Base-by-base conservation (phyloP, 2,329 filamentous ascomycete genomes). In the Sporothrix curviconia region DNA sequence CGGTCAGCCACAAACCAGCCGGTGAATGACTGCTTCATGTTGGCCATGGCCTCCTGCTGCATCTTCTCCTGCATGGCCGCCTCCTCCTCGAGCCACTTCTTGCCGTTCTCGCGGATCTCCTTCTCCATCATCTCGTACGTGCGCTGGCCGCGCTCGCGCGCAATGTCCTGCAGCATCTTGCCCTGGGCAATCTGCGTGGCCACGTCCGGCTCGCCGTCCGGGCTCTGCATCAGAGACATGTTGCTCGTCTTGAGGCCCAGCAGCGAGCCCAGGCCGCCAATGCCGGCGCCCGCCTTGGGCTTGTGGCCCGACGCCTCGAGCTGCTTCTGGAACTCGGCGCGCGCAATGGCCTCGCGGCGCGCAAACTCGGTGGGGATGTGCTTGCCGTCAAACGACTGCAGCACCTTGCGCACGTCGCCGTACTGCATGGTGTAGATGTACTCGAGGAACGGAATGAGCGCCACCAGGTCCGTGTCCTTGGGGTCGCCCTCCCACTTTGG, bases 141-240 rank as follows among this genome's bases (percentile, higher is more conserved):
- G 71, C 87, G 86, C 74, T 92, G 89, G 34, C 94, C 94, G 51
- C 91, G 83, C 75, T 99, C 94, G 51, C 94, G 85, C 52, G 94
- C 91, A 71, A 95, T 86, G 69, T 99, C 94, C 73, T 92, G 91
- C 64, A 96, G 78, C 90, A 97, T 96, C 82, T 97, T 99, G 66
- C 92, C 94, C 72, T 96, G 86, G 2, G 88, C 85, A 61, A 94
- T 83, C 12, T 89, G 90, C 69, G 95, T 90, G 2, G 81, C 79
- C 1, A 88, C 80, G 64, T 80, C 84, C 62, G 83, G 79, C 68
- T 92, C 87, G 51, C 89, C 86, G 50, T 88, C 85, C 3, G 74
- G 73, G 1, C 73, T 68, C 57, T 81, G 78, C 74, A 81, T 81
- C 67, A 81, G 77, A 68, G 74, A 84, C 80, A 84, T 82, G 65